Base-by-base conservation (phyloP, 345 rosid species). In the Raphanus raphanistrum region DNA sequence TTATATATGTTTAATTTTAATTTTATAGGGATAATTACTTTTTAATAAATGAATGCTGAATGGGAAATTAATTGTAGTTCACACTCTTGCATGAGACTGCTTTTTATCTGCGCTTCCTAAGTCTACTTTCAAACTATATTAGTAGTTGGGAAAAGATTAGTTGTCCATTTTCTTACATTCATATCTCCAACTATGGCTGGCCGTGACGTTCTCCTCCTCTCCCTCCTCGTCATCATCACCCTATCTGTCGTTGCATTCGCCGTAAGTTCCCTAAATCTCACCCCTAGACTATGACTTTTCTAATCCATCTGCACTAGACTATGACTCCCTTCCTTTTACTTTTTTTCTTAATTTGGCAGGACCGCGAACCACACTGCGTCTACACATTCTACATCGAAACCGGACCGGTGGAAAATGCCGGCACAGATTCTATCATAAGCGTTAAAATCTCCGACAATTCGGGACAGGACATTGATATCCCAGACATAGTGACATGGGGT, bases 371-470 rank as follows among this genome's bases (percentile, higher is more conserved):
- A 9, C 89, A 90, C 43, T 95, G 98, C 70, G 94, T 92, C 1
- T 92, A 87, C 80, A 87, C 97, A 6, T 67, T 87, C 21, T 94
- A 81, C 81, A 5, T 92, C 2, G 68, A 97, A 70, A 92, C 98
- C 16, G 96, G 98, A 28, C 88, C 94, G 54, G 84, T 13, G 88
- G 70, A 92, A 3, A 16, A 89, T 80, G 97, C 87, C 58, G 94
- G 98, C 8, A 92, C 97, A 0, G 94, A 95, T 72, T 92, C 98
- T 28, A 68, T 80, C 83, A 71, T 95, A 32, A 82, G 90, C 84
- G 76, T 86, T 3, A 61, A 63, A 9, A 79, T 95, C 71, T 87
- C 83, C 77, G 87, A 90, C 66, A 57, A 0, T 26, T n/a, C 78
- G 63, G 98, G 97, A 2, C 70, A 82, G n/a, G 3, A 6, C 64